Evolutionary conservation across 805 yeast species (phyloP).

Genomic region (Saturnispora zaruensis): DNA sequence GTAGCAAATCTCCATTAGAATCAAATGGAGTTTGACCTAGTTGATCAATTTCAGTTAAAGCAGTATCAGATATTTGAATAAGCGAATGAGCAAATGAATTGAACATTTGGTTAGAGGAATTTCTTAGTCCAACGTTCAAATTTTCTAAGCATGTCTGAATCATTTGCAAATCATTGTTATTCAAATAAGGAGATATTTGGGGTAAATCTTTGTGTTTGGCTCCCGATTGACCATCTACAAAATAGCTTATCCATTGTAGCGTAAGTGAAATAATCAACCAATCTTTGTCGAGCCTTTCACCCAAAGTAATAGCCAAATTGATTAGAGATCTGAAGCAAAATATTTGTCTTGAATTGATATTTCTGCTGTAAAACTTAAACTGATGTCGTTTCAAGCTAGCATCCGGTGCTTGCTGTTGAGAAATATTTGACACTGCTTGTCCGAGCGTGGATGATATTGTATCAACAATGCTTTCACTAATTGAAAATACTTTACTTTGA

Average conservation of each 20-base stretch:
- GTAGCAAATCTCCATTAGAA: constrained; percentile 16
- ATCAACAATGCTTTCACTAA: constrained; percentile 46
- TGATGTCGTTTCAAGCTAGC: constrained; percentile 1
- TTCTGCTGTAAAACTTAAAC: constrained; percentile 31
- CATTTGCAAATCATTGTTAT: constrained; percentile 38
- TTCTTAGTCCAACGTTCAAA: constrained; percentile 52
- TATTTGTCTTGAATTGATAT: constrained; percentile 58
- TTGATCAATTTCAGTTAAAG: constrained; percentile 10
- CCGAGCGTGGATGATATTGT: constrained; percentile 38
- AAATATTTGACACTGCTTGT: constrained; percentile 27
- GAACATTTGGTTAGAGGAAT: constrained; percentile 46
- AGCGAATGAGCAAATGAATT: constrained; percentile 39
- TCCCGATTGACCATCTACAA: constrained; percentile 51
- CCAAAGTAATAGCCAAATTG: constrained; percentile 74
- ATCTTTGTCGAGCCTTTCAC: constrained; percentile 54
- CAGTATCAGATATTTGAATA: constrained; percentile 33
- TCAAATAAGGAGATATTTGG: constrained; percentile 34
- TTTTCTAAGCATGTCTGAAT: constrained; percentile 52
- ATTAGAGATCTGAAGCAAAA: constrained; percentile 70
- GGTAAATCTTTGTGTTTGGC: constrained; percentile 34
- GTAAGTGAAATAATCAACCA: constrained; percentile 62
- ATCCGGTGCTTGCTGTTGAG: constrained; percentile 8
- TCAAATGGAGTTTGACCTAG: constrained; percentile 18
- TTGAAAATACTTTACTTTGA: constrained; percentile 32
- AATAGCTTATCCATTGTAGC: constrained; percentile 73